Evolutionary conservation across 2,329 filamentous ascomycete species (phyloP), one percentile per base, ranked within the genome.

Genomic region (Claviceps sp.): DNA sequence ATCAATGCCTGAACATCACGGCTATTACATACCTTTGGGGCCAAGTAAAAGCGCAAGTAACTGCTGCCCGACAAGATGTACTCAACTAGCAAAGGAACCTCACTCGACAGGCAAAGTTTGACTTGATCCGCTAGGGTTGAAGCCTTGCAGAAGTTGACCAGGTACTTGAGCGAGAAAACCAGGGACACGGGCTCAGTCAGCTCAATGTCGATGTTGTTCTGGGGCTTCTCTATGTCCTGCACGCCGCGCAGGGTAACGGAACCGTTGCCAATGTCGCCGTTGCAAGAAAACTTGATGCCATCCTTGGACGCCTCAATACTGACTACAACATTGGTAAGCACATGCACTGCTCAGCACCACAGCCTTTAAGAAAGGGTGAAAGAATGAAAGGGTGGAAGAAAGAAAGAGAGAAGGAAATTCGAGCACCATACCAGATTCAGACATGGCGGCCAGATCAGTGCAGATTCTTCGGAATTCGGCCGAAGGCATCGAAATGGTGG

Each of bases 141-240:
- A 37, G 94, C 94, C 76, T 98, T 98, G 86, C 93, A 97, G 76
- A 98, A 98, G 80, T 97, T 97, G 78, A 95, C 88, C 3, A 98
- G 84, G 74, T 98, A 98, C 76, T 98, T 98, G 63, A 98, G 85
- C 37, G 93, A 97, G 76, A 98, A 98, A 48, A 91, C 97, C 57
- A 98, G 80, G 38, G 87, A 79, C 55, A 98, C 93, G 49, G 93
- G 89, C 74, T 98, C 94, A 41, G 82, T 85, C 56, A 98, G 82
- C 65, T 89, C 82, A 68, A 98, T 96, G 58, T 88, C 80, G 62
- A 97, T 86, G 65, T 90, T 87, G 65, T 85, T 76, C 9, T 87
- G 81, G 47, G 88, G 84, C 75, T 97, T 95, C 42, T 97, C 91
- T 58, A 96, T 79, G 66, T 89, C 87, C 64, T 80, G 86, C 74